Percentiles rank a stretch among this genome's conserved stretches.
phyloP scores from a whole-genome alignment of 306 rosid genomes.

The Crotalaria pallida region DNA sequence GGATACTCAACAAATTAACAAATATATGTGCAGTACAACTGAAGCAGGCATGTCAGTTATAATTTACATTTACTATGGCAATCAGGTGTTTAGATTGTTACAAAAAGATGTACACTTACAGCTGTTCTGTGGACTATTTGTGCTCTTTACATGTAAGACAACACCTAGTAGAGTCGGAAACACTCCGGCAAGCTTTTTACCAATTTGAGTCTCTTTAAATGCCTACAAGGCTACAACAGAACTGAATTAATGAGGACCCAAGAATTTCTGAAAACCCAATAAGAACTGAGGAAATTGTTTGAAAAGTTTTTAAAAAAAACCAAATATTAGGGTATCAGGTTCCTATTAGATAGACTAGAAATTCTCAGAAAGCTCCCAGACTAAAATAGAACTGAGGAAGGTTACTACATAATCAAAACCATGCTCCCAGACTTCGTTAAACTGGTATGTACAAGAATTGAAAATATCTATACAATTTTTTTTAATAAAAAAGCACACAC shows the following conservation, averaged over 20 bases:
- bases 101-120: slow-evolving; percentile 44
- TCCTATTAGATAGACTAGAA: too few relatives aligned
- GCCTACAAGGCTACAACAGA: slow-evolving; percentile 74
- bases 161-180: slow-evolving; percentile 68
- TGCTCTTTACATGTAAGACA: slow-evolving; percentile 55
- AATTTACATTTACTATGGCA: neutral
- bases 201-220: slow-evolving; percentile 55
- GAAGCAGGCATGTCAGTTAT: neutral
- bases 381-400: too few relatives aligned
- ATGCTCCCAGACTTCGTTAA: too few relatives aligned
- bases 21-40: neutral
- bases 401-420: too few relatives aligned
- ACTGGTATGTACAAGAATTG: too few relatives aligned
- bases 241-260: neutral
- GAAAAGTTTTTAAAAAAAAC: slow-evolving; percentile 8
- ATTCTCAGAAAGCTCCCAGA: too few relatives aligned
- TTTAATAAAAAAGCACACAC: too few relatives aligned
- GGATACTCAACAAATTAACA: neutral
- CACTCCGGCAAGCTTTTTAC: slow-evolving; percentile 85
- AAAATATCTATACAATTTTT: too few relatives aligned
- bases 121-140: slow-evolving; percentile 37
- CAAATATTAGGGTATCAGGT: neutral
- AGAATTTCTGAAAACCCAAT: neutral
- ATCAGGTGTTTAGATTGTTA: neutral
- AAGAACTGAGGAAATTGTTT: too few relatives aligned